These are phyloP conservation scores for Trypanosoma brucei DNA, from an alignment of 208 protist species.

Conservation along the genomic window DNA sequence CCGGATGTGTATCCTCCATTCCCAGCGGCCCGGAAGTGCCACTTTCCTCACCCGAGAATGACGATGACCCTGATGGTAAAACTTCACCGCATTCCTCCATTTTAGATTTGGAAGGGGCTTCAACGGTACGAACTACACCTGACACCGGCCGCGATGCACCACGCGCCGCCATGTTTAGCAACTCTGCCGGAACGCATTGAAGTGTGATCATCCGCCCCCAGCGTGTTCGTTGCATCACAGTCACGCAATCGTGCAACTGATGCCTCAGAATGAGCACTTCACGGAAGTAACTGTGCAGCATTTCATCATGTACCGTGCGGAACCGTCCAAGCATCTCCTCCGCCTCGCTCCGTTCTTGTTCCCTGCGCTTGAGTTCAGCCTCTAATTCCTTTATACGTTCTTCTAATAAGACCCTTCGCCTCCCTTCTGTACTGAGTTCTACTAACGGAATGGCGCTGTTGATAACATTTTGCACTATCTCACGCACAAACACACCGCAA, in stretches of 20 bases:
- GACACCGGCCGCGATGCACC: too few relatives aligned
- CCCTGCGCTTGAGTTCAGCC: constrained; percentile 14
- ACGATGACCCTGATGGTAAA: too few relatives aligned
- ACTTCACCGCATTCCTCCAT: too few relatives aligned
- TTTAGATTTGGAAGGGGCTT: too few relatives aligned
- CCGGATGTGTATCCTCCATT: too few relatives aligned
- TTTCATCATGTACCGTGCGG: constrained; percentile 68
- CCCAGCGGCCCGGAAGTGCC: too few relatives aligned
- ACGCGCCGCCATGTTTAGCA: neutral
- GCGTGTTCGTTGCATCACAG: neutral
- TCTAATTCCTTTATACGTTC: constrained; percentile 36
- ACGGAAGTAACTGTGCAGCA: constrained; percentile 80
- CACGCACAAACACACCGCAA: constrained; percentile 42
- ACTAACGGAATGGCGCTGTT: constrained; percentile 41
- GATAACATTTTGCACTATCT: constrained; percentile 44
- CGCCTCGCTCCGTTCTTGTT: constrained; percentile 19
- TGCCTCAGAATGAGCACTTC: constrained; percentile 72
- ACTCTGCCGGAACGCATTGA: neutral
- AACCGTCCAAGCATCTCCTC: constrained; percentile 27
- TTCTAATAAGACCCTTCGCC: constrained; percentile 24
- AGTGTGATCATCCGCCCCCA: neutral
- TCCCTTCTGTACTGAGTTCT: constrained; percentile 34
- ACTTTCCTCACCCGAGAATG: too few relatives aligned
- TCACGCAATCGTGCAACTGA: constrained; percentile 22
- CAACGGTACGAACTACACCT: neutral